These are phyloP conservation scores for Syzygium aromaticum DNA, from an alignment of 345 rosid species.

Conservation along the genomic window DNA sequence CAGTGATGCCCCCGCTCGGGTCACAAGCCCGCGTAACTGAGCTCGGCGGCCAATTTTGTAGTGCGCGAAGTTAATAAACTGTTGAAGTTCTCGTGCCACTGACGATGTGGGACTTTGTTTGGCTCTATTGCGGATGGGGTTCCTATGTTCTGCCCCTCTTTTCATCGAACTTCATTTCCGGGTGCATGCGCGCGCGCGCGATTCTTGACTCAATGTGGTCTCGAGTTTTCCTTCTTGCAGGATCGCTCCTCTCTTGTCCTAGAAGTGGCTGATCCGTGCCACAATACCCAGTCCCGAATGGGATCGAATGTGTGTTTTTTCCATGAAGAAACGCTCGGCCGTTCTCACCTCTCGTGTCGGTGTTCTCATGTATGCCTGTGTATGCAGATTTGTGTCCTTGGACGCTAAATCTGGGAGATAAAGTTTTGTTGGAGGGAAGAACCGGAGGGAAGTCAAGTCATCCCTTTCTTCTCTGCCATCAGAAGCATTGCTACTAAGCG, in stretches of 20 bases:
- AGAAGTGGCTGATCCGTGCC: neutral
- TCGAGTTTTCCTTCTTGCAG: neutral
- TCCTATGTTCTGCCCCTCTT: neutral
- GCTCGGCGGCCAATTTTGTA: neutral
- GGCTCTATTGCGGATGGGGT: neutral
- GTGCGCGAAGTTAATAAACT: neutral
- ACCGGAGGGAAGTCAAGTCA: neutral
- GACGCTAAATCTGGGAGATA: neutral
- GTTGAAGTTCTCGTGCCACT: accelerated
- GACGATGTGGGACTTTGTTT: neutral
- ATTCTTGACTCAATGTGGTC: neutral
- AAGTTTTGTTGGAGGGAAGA: neutral
- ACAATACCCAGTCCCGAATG: neutral
- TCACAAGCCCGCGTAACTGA: conserved; percentile 10
- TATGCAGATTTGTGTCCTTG: neutral
- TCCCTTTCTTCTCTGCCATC: neutral
- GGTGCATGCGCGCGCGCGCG: neutral
- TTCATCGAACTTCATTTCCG: neutral
- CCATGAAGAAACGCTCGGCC: neutral
- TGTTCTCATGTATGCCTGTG: neutral
- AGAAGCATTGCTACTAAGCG: neutral
- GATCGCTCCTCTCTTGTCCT: neutral
- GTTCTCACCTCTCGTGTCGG: neutral
- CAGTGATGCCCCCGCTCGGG: conserved; percentile 5
- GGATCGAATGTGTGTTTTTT: neutral